phyloP scores from a whole-genome alignment of 768 basidiomycete species.

The Suillus americanus region DNA sequence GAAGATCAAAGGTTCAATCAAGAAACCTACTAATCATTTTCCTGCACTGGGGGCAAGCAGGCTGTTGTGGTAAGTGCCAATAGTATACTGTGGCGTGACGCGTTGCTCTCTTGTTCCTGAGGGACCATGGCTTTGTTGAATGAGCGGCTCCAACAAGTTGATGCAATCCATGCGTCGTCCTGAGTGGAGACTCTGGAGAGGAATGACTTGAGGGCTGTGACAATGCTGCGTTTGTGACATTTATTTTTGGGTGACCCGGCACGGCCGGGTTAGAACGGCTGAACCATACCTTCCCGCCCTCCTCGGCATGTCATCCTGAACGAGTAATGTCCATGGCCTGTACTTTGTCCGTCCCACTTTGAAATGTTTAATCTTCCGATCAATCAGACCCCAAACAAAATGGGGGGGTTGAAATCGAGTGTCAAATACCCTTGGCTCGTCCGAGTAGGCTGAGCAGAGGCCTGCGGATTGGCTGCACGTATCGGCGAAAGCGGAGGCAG shows the following conservation, averaged over 20 bases:
- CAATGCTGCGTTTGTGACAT: too few species aligned
- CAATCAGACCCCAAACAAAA: too few species aligned
- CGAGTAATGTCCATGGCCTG: neutral
- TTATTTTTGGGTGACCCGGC: neutral
- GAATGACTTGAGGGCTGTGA: too few species aligned
- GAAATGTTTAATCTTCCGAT: too few species aligned
- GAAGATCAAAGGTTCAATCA: neutral
- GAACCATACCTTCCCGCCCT: neutral
- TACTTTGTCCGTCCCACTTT: neutral
- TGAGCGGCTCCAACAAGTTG: neutral
- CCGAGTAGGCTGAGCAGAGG: neutral
- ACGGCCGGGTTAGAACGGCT: neutral
- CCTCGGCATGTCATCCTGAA: neutral
- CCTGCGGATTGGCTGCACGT: neutral
- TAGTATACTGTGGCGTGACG: neutral
- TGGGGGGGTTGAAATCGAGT: neutral
- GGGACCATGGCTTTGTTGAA: neutral
- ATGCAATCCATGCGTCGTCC: neutral
- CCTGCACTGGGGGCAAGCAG: neutral
- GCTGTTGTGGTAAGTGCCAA: neutral
- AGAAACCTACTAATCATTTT: neutral
- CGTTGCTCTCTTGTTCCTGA: neutral
- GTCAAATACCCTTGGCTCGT: neutral
- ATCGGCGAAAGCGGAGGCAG: neutral
- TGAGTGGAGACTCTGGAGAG: neutral